Evolutionary conservation across 768 basidiomycete species (phyloP), one percentile per base, ranked within the genome.

Genomic region (Cystobasidium ongulense): DNA sequence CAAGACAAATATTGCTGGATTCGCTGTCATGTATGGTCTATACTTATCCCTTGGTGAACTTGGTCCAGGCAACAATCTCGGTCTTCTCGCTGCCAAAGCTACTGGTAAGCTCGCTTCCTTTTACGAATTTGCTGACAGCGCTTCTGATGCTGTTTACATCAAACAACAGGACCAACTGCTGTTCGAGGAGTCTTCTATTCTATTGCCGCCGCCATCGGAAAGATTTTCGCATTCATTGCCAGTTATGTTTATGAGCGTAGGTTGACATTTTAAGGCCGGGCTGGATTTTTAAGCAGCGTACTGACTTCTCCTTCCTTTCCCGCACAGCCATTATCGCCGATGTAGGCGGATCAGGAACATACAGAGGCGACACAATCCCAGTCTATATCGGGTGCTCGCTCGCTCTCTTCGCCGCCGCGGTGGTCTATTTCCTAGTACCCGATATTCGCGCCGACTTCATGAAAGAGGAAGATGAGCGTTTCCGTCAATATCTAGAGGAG

Each of bases 11-110:
- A 84, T 91, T 64, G 90, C 81, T n/a, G 90, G 84, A 7, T 92
- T 83, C 68, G 79, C 80, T 3, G 87, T 94, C 38, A 83, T 96
- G 8, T 95, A 96, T 77, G 94, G 93, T 17, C 86, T 96, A 62
- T 96, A 96, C 86, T 80, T 94, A 78, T 88, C 86, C 78, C 88
- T 92, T 70, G 94, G 93, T 59, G 93, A 95, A 82, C 82, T 92
- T 31, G 91, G 90, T 35, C 91, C 92, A 5, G 92, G 92, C 43
- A 92, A 94, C 81, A 88, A 87, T 76, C 83, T 92, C 57, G 92
- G 91, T 75, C 83, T 97, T 18, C 84, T 95, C 76, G 92, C 92
- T 8, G 84, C 88, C 72, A 96, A 97, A 82, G 86, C 85, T 1
- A 87, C 68, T 7, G 63, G 63, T 64, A 35, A 38, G 63, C 3